Base-by-base conservation (phyloP, 352 stramenopile species). In the Phytophthora pseudosyringae region DNA sequence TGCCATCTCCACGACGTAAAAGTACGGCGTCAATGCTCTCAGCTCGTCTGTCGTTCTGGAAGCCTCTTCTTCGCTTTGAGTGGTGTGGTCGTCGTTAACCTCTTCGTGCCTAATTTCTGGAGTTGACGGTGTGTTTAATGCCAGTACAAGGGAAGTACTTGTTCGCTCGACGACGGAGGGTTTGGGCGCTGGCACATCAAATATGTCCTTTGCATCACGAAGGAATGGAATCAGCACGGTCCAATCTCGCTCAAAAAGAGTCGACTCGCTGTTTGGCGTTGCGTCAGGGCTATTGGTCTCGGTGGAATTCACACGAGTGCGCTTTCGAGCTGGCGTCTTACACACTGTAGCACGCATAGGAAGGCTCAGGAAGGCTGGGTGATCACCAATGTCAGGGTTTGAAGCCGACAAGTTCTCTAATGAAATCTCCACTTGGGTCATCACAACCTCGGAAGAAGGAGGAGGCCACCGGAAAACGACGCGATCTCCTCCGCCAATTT, bases 1-100 rank as follows among this genome's bases (percentile, higher is more conserved):
- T 5, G 83, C 85, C 25, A 91, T 53, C 55, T 94, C 83, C 8
- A 94, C 73, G 8, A 88, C 53, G 47, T 80, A 90, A 52, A 81
- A 90, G 28, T 86, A 88, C 6, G 81, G 80, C 3, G 69, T 64
- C 15, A 69, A 61, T 6, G 15, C 9, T 0, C 3, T 50, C 10
- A 41, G n/a, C 38, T 25, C 21, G 18, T 48, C 12, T 31, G n/a
- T 38, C 26, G 16, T 28, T 48, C 32, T 28, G 31, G 18, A 18
- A 26, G 4, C 1, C 13, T 48, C 13, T 35, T 32, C 26, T 56
- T 69, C 18, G 4, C 36, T 50, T 5, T 16, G 47, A 55, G 26
- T 32, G 31, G 28, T 6, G n/a, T 35, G 5, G 7, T 4, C 3
- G 16, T 16, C 35, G 26, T 50, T n/a, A 13, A 41, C 15, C n/a